Evolutionary conservation across 495 filamentous ascomycete genomes (phyloP), one percentile per base, ranked within the genome.

Genomic region (Tuber melanosporum): DNA sequence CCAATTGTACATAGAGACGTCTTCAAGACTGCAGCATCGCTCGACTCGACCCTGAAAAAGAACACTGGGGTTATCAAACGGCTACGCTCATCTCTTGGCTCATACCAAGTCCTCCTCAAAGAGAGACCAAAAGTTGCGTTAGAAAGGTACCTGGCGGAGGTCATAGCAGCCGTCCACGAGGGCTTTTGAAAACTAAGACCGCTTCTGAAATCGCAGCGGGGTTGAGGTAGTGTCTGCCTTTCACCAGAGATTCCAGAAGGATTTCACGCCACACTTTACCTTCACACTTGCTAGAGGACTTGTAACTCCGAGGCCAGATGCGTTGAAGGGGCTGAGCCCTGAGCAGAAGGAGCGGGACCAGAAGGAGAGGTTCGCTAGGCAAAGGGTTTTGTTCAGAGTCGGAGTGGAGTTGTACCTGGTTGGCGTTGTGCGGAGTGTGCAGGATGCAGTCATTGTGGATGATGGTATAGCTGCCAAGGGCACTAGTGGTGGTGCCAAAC

Each of bases 1-100:
- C 49, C 70, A 82, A 78, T 78, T 76, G 41, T 73, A 36, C n/a
- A 75, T 78, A 62, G 80, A 97, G 95, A 92, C 86, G 85, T 96
- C 46, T 96, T 97, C 83, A 88, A 90, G 47, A 90, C 94, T 76
- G 89, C 87, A 84, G 88, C 89, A 75, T 92, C 93, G 42, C 91
- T 99, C 78, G 96, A 99, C 84, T 97, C 96, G 26, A 95, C 94
- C 46, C 88, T 99, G 81, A 98, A 97, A 87, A 99, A 98, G 86
- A 99, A 99, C 82, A 99, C 95, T 17, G 94, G 95, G 76, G 98
- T 98, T 85, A 99, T 99, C 84, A 98, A 97, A 85, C 92, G 96
- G 73, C 88, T 98, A 47, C 93, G 95, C 49, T 97, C 95, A 43
- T 92, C 94, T 62, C 91, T 98, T 77, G 88, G 92, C 72, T 91